Conservation (phyloP, 768 basidiomycete species). For the Boletus edulis region DNA sequence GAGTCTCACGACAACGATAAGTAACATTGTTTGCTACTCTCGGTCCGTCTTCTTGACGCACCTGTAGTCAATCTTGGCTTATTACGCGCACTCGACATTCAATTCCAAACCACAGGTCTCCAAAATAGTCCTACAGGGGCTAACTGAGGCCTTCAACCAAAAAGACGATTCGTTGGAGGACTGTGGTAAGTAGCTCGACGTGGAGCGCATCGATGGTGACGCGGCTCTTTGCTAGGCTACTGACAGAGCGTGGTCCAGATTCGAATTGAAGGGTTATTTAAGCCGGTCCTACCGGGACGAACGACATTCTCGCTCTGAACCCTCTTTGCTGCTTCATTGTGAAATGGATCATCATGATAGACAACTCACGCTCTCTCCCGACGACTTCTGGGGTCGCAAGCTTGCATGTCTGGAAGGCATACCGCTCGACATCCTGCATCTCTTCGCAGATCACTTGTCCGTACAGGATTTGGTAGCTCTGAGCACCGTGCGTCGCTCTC, state of each 20-base stretch:
- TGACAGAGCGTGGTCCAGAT: neutral
- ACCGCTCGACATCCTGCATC: constrained; percentile 1
- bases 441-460: neutral
- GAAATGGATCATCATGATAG: neutral
- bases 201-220: no score
- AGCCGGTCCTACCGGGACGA: neutral
- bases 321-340: neutral
- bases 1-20: no score
- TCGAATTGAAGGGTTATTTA: neutral
- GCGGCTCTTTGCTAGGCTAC: no score
- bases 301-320: neutral
- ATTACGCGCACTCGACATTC: no score
- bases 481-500: neutral
- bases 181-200: no score
- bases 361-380: neutral
- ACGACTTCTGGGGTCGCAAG: neutral
- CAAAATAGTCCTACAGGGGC: no score
- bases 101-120: no score
- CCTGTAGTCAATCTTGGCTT: no score
- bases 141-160: no score
- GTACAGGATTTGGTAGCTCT: constrained; percentile 3
- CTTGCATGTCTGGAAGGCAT: constrained; percentile 1
- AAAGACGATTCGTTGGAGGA: no score
- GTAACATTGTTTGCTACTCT: no score
- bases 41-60: no score